Evolutionary conservation across 129 eudicot species (phyloP), one percentile per base, ranked within the genome.

Genomic region (Flaveria linearis): DNA sequence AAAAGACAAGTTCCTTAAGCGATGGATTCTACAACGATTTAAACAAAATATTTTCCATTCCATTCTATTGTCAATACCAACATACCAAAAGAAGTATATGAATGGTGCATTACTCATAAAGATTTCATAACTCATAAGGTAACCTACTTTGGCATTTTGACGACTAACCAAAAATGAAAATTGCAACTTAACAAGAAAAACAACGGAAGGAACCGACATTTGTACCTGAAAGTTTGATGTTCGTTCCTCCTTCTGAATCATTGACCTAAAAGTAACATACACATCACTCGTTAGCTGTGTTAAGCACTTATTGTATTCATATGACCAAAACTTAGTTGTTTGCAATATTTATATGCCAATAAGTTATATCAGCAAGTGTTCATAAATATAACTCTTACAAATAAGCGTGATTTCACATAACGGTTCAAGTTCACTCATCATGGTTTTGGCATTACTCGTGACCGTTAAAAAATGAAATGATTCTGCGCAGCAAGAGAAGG

Each of bases 221-320:
- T 76, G 53, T 86, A 88, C 93, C 93, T 88, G 85, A 65, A 70
- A 78, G 76, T 68, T 69, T 49, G 84, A 67, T 74, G 79, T 72
- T 73, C 81, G 73, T 25, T 86, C 90, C 47, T 80, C 89, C 22
- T 50, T 20, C 77, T 73, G 89, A 45, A 73, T 25, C 5, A 58
- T 76, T 78, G 89, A 81, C 92, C 96, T 89, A 84, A 16, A 75
- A 15, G 69, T 45, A 74, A 28, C 52, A 74, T 15, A 55, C 49
- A 73, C 52, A 7, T 41, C 79, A 45, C 75, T 28, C 72, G 20
- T 73, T 73, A 73, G 84, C 63, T 8, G 50, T 18, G 17, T 51
- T 80, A 51, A 49, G 61, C 45, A 22, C 52, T 66, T 53, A 73
- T 23, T 42, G 66, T 64, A 78, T 47, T 33, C 43, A 41, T 11